Percentiles rank a stretch among this genome's conserved stretches.
These are phyloP conservation scores for Wickerhamomyces ciferrii DNA, from an alignment of 805 yeast species.

Conservation along the genomic window DNA sequence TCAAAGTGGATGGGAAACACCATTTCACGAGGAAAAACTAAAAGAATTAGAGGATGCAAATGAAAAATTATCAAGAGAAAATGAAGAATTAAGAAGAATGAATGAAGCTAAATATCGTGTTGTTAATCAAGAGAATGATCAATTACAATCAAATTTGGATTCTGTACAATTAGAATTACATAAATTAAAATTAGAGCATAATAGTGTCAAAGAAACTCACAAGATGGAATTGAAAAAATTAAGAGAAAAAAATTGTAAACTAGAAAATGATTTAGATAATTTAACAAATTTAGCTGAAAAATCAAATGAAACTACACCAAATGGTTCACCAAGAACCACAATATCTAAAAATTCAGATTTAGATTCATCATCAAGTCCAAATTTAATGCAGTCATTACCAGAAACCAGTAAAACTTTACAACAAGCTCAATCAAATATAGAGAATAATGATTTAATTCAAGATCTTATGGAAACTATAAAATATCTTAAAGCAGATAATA, in stretches of 20 bases:
- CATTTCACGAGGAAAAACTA: constrained; percentile 1
- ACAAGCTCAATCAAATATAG: neutral
- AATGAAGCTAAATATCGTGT: neutral
- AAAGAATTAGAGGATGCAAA: constrained; percentile 9
- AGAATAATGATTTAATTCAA: constrained; percentile 11
- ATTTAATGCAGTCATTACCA: neutral
- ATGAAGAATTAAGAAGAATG: constrained; percentile 2
- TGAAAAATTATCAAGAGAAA: constrained; percentile 7
- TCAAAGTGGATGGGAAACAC: constrained; percentile 8
- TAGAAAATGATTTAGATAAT: constrained; percentile 8
- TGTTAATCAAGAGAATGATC: neutral
- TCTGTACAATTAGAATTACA: constrained; percentile 6
- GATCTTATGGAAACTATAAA: constrained; percentile 18
- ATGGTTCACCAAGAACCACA: constrained; percentile 2
- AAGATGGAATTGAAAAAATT: constrained; percentile 6
- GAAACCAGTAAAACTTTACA: neutral
- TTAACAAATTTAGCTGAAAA: neutral
- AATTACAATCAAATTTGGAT: constrained; percentile 6
- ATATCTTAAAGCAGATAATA: constrained; percentile 10
- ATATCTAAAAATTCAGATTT: neutral
- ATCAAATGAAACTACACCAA: neutral
- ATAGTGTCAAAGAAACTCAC: constrained; percentile 6
- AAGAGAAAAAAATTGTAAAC: constrained; percentile 7
- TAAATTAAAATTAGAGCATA: constrained; percentile 6
- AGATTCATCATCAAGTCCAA: neutral